phyloP scores from a whole-genome alignment of 306 rosid species.

The Crotalaria pallida region DNA sequence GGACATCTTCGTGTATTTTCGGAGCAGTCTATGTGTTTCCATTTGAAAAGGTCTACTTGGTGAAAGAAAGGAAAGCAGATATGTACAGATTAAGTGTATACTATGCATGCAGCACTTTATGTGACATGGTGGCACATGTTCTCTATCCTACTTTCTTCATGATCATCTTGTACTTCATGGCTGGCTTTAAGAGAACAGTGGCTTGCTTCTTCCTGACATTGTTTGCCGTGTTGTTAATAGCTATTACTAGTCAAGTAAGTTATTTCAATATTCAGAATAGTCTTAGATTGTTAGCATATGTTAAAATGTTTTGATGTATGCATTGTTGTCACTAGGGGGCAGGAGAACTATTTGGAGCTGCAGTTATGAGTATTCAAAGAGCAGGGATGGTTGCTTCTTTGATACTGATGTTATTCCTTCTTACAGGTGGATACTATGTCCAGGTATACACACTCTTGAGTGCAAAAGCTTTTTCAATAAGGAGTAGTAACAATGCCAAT shows the following conservation, averaged over 20 bases:
- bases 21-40: conserved; percentile 95
- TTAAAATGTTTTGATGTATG: not conserved
- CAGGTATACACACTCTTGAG: conserved; percentile 45
- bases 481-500: not conserved
- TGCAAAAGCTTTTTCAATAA: not conserved
- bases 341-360: conserved; percentile 96
- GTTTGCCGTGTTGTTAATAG: conserved; percentile 59
- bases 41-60: conserved; percentile 70
- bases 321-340: conserved; percentile 56
- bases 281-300: not conserved
- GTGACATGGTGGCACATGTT: conserved; percentile 95
- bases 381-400: conserved; percentile 92
- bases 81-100: conserved; percentile 90
- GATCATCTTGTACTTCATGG: conserved; percentile 85
- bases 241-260: conserved; percentile 89
- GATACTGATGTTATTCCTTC: conserved; percentile 89
- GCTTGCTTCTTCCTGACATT: conserved; percentile 76
- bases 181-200: conserved; percentile 70
- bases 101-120: conserved; percentile 84
- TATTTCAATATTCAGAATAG: not conserved
- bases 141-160: conserved; percentile 82
- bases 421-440: conserved; percentile 93
- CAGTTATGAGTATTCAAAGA: conserved; percentile 79
- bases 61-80: conserved; percentile 90
- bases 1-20: conserved; percentile 92